phyloP scores from a whole-genome alignment of 108 stramenopile genomes.

The Nannochloropsis salina region DNA sequence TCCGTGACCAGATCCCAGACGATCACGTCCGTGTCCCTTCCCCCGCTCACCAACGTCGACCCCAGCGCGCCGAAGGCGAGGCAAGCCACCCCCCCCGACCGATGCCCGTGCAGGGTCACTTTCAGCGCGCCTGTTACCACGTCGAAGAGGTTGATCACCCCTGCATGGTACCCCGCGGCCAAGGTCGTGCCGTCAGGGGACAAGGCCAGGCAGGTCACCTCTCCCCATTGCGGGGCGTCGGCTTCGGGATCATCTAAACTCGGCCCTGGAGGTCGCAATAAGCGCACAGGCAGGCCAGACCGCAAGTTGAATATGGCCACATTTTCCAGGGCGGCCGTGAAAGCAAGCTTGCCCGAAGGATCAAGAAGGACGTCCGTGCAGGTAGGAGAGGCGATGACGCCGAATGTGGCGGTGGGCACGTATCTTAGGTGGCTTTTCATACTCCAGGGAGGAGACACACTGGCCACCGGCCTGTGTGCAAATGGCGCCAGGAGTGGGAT shows the following conservation, averaged over 20 bases:
- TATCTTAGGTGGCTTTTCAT: constrained; percentile 58
- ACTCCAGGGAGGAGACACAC: not conserved
- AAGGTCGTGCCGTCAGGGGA: constrained; percentile 37
- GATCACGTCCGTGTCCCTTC: constrained; percentile 73
- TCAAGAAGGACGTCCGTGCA: constrained; percentile 46
- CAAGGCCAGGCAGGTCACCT: constrained; percentile 40
- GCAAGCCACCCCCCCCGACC: constrained; percentile 38
- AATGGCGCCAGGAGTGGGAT: too few relatives aligned
- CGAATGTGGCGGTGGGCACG: constrained; percentile 45
- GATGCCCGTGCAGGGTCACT: constrained; percentile 50
- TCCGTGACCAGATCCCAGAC: constrained; percentile 91
- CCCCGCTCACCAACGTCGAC: constrained; percentile 57
- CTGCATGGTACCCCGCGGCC: constrained; percentile 42
- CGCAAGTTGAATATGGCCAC: constrained; percentile 56
- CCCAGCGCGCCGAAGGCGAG: constrained; percentile 57
- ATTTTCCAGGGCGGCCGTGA: constrained; percentile 54
- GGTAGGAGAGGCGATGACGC: constrained; percentile 50
- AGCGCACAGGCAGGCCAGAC: constrained; percentile 25
- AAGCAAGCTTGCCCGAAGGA: constrained; percentile 39
- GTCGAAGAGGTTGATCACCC: constrained; percentile 35
- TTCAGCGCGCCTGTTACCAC: constrained; percentile 28
- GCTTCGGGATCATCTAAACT: not conserved
- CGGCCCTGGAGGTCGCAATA: not conserved
- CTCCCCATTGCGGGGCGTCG: not conserved
- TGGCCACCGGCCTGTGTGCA: too few relatives aligned